These are phyloP conservation scores for Irpex rosettiformis DNA, from an alignment of 1,284 basidiomycete species.

Conservation along the genomic window DNA sequence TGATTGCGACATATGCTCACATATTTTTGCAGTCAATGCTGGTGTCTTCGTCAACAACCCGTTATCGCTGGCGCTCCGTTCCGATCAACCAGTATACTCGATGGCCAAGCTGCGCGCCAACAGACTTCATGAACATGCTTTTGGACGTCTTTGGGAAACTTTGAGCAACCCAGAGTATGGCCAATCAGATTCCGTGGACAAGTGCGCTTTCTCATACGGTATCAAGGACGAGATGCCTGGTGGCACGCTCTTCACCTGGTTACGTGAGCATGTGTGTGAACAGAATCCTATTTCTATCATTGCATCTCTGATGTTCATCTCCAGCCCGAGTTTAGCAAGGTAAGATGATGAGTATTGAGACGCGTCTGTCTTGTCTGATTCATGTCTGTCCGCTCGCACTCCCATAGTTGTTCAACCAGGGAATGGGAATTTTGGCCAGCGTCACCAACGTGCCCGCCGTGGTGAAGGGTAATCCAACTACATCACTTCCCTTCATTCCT, in stretches of 20 bases:
- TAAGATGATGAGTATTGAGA: not conserved
- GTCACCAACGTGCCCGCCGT: slow-evolving; percentile 1
- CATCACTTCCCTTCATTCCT: not conserved
- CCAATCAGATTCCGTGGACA: not conserved
- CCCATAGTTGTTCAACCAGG: not conserved
- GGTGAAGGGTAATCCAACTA: not conserved
- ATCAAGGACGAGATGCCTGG: slow-evolving; percentile 3
- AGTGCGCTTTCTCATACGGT: not conserved
- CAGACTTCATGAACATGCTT: not conserved
- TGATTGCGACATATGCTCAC: not conserved
- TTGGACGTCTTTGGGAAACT: not conserved
- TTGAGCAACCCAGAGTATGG: slow-evolving; percentile 1
- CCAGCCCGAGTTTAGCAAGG: slow-evolving; percentile 1
- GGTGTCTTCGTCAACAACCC: slow-evolving; percentile 1
- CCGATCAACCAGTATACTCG: not conserved
- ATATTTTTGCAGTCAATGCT: not conserved
- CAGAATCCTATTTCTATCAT: not conserved
- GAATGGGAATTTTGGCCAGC: not conserved
- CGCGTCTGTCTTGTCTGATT: not conserved
- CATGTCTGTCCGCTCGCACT: not conserved
- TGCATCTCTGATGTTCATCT: not conserved
- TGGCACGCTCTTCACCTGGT: slow-evolving; percentile 1
- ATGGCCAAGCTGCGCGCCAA: slow-evolving; percentile 2
- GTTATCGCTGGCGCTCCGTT: not conserved
- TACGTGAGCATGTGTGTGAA: not conserved